These are phyloP conservation scores for Neofusicoccum umdonicola DNA, from an alignment of 2,329 filamentous ascomycete species.

Conservation along the genomic window DNA sequence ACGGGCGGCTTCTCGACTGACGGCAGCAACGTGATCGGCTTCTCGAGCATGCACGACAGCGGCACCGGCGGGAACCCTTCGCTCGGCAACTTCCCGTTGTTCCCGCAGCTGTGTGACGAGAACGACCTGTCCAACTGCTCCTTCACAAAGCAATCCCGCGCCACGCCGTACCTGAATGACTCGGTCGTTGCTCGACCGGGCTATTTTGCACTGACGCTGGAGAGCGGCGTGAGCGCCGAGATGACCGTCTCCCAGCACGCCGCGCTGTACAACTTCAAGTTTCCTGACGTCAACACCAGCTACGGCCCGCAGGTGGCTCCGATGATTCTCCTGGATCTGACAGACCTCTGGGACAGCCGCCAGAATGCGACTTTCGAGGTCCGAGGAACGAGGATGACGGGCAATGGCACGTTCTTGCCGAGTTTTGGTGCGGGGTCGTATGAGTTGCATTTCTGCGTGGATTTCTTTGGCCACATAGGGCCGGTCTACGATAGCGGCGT, in stretches of 20 bases:
- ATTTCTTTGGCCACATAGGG: constrained; percentile 54
- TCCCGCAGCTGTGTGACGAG: constrained; percentile 62
- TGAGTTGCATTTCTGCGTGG: constrained; percentile 59
- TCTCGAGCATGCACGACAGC: constrained; percentile 37
- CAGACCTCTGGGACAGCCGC: constrained; percentile 56
- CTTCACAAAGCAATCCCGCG: constrained; percentile 51
- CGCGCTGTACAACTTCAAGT: constrained; percentile 61
- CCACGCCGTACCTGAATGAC: constrained; percentile 49
- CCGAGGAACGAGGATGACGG: constrained; percentile 51
- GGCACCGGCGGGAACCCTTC: constrained; percentile 52
- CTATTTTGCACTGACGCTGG: constrained; percentile 58
- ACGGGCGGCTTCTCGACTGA: constrained; percentile 57
- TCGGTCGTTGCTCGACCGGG: constrained; percentile 57
- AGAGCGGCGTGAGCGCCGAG: constrained; percentile 57
- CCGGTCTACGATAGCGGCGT: constrained; percentile 54
- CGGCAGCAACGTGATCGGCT: constrained; percentile 43
- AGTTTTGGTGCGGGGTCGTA: constrained; percentile 64
- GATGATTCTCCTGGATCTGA: constrained; percentile 59
- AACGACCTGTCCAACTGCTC: constrained; percentile 61
- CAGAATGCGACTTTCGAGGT: constrained; percentile 54
- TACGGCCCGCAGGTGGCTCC: constrained; percentile 46
- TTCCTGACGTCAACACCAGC: constrained; percentile 36
- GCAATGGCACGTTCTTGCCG: constrained; percentile 58
- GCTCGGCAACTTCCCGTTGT: constrained; percentile 71
- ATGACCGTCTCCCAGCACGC: constrained; percentile 62